A percentile compares a stretch with the other conserved stretches of the same genome.
Conservation (phyloP, 1,284 basidiomycete species). For the Coniferiporia weirii region DNA sequence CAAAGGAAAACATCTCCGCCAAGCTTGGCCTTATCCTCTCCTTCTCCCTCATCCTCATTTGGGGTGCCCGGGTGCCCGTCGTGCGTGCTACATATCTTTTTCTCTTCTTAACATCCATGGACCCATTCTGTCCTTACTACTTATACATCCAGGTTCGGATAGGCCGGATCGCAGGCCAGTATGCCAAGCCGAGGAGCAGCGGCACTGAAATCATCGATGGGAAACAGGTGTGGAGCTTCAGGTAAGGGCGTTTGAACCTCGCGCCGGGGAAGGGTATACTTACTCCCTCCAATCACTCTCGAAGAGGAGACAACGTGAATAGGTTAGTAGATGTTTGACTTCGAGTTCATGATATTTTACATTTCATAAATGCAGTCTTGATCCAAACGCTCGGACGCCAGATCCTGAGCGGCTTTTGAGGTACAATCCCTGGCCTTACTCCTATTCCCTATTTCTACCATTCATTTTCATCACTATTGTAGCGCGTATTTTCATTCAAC, state of each 20-base stretch:
- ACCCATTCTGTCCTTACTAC: not conserved
- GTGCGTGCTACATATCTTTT: slow-evolving; percentile 34
- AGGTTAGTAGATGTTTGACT: slow-evolving; percentile 46
- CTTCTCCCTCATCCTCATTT: slow-evolving; percentile 92
- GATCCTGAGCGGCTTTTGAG: slow-evolving; percentile 84
- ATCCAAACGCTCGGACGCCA: slow-evolving; percentile 74
- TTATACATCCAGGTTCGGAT: slow-evolving; percentile 59
- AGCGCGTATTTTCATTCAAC: slow-evolving; percentile 97
- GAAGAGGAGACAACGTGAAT: slow-evolving; percentile 94
- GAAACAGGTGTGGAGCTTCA: slow-evolving; percentile 71
- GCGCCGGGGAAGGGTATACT: not conserved
- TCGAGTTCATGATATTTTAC: not conserved
- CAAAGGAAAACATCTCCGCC: slow-evolving; percentile 84
- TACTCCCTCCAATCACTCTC: not conserved
- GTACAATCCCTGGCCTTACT: slow-evolving; percentile 30
- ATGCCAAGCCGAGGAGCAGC: slow-evolving; percentile 93
- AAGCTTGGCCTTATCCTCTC: slow-evolving; percentile 94
- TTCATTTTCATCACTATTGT: not conserved
- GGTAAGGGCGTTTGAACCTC: slow-evolving; percentile 37
- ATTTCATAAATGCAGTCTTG: slow-evolving; percentile 41
- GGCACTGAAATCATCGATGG: slow-evolving; percentile 74
- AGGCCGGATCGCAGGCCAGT: slow-evolving; percentile 92
- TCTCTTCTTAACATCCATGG: not conserved
- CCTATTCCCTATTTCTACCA: not conserved
- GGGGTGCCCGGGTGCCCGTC: slow-evolving; percentile 89